Conservation (phyloP, 768 basidiomycete species). For the Lactifluus pinguis region DNA sequence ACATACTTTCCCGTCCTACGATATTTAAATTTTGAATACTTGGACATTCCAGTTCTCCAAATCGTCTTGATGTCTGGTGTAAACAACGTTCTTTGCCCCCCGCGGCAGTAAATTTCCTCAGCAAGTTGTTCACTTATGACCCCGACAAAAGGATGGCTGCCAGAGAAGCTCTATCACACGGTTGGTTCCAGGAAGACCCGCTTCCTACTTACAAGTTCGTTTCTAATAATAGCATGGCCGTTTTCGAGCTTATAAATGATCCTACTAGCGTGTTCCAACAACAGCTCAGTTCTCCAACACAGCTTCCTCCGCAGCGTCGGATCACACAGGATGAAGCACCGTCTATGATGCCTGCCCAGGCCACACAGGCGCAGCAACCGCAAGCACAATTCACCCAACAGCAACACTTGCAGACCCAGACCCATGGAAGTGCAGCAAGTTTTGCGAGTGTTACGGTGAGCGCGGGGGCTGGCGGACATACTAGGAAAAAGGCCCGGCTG, state of each 20-base stretch:
- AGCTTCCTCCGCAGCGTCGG: conserved; percentile 76
- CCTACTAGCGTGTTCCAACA: conserved; percentile 57
- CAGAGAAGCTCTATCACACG: conserved; percentile 68
- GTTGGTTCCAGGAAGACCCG: conserved; percentile 91
- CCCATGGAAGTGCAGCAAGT: conserved; percentile 46
- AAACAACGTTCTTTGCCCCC: conserved; percentile 48
- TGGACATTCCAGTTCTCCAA: conserved; percentile 37
- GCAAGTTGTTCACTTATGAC: conserved; percentile 80
- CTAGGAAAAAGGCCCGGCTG: conserved; percentile 54
- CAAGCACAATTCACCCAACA: conserved; percentile 36
- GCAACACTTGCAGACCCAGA: conserved; percentile 33
- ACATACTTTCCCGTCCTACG: conserved; percentile 22
- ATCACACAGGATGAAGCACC: conserved; percentile 92
- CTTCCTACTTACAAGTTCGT: conserved; percentile 71
- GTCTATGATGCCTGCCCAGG: conserved; percentile 66
- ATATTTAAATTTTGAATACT: not conserved
- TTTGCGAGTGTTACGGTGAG: conserved; percentile 45
- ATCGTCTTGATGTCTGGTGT: conserved; percentile 69
- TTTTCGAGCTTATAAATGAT: not conserved
- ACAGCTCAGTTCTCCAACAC: conserved; percentile 42
- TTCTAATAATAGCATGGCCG: not conserved
- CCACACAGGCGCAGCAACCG: conserved; percentile 32
- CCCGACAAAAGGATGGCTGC: conserved; percentile 82
- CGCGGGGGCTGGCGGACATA: conserved; percentile 39
- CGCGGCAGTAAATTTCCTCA: conserved; percentile 76